These are phyloP conservation scores for Pezicula neosporulosa DNA, from an alignment of 2,329 filamentous ascomycete genomes.

Conservation along the genomic window DNA sequence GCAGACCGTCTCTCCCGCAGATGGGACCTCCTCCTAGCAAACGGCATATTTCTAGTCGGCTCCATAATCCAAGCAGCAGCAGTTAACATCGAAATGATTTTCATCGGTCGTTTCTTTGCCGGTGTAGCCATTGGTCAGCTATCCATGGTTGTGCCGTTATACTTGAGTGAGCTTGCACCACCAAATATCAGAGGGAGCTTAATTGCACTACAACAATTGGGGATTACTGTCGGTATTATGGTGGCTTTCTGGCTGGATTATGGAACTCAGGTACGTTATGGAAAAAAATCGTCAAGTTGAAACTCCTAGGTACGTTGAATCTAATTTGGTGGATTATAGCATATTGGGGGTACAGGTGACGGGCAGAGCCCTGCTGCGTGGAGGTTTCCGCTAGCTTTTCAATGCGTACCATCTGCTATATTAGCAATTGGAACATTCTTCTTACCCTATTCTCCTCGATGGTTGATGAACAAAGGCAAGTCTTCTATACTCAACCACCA, in stretches of 20 bases:
- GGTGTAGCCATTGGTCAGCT: slow-evolving; percentile 44
- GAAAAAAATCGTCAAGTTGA: too few relatives aligned
- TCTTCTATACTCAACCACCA: background rate
- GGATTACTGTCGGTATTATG: slow-evolving; percentile 52
- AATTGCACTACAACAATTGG: slow-evolving; percentile 60
- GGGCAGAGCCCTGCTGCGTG: slow-evolving; percentile 32
- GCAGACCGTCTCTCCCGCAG: slow-evolving; percentile 67
- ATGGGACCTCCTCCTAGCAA: slow-evolving; percentile 62
- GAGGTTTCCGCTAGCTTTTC: slow-evolving; percentile 44
- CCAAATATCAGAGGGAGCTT: slow-evolving; percentile 61
- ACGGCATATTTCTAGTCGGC: slow-evolving; percentile 63
- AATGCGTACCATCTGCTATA: slow-evolving; percentile 53
- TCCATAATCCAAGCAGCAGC: slow-evolving; percentile 65
- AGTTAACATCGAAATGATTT: slow-evolving; percentile 47
- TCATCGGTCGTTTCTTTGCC: slow-evolving; percentile 71
- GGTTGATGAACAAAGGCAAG: slow-evolving; percentile 47
- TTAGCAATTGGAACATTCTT: slow-evolving; percentile 49
- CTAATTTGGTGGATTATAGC: slow-evolving; percentile 17
- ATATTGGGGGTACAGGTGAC: slow-evolving; percentile 33
- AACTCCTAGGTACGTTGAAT: too few relatives aligned
- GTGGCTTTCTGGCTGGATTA: slow-evolving; percentile 43
- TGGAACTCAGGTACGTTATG: slow-evolving; percentile 25
- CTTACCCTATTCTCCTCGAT: slow-evolving; percentile 53
- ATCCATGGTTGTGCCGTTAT: slow-evolving; percentile 31
- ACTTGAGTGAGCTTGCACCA: slow-evolving; percentile 33